Conservation (phyloP, 2,329 filamentous ascomycete species). For the Neonectria magnoliae region DNA sequence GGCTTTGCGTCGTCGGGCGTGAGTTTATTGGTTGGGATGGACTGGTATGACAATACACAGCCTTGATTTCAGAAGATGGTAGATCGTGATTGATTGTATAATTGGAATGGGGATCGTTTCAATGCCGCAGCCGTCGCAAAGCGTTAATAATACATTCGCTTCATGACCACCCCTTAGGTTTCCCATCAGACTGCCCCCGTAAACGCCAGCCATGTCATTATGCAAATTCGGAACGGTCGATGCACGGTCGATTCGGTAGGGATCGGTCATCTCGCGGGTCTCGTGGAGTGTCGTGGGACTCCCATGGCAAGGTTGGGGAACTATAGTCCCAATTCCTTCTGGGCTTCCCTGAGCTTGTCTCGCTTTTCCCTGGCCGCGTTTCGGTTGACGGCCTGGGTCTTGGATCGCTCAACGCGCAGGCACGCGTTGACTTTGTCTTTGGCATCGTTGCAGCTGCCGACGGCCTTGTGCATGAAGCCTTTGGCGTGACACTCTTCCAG, state of each 20-base stretch:
- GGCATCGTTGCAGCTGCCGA: conserved; percentile 88
- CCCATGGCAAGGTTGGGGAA: neutral
- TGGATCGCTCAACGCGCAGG: conserved; percentile 80
- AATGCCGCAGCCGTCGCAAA: conserved; percentile 24
- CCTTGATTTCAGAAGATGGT: conserved; percentile 8
- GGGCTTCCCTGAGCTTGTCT: conserved; percentile 74
- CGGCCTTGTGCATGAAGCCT: conserved; percentile 91
- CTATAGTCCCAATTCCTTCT: conserved; percentile 65
- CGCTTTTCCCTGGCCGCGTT: conserved; percentile 74
- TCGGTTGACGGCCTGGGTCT: conserved; percentile 80
- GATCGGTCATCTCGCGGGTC: neutral
- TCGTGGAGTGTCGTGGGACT: conserved; percentile 2
- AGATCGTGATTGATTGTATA: conserved; percentile 19
- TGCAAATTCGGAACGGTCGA: conserved; percentile 19
- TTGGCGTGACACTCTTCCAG: conserved; percentile 95
- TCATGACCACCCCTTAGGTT: conserved; percentile 15
- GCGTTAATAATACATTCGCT: conserved; percentile 17
- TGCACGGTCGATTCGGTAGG: conserved; percentile 5
- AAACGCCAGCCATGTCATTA: conserved; percentile 31
- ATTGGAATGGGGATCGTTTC: conserved; percentile 22
- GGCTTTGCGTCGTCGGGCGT: conserved; percentile 62
- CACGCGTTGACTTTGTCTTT: conserved; percentile 89
- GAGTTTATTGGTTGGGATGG: neutral
- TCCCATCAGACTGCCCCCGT: conserved; percentile 14
- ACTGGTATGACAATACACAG: conserved; percentile 4